A percentile compares a stretch with the other conserved stretches of the same genome.
phyloP scores from a whole-genome alignment of 2,329 filamentous ascomycete species.

The Colletotrichum cuscutae region DNA sequence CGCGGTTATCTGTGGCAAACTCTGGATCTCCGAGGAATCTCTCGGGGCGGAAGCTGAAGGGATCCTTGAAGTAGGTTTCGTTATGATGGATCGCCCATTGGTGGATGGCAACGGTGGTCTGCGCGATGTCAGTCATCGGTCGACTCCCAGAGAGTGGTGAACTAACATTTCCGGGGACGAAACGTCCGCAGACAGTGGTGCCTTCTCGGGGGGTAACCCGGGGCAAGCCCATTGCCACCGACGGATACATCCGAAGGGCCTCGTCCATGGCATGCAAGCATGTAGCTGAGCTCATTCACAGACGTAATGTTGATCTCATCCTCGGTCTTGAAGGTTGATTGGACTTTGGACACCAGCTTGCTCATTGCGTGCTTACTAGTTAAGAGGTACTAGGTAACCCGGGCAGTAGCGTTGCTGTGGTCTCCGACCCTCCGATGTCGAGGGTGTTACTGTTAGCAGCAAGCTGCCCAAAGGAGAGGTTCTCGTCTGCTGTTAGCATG shows the following conservation, averaged over 20 bases:
- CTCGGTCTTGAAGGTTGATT: slow-evolving; percentile 42
- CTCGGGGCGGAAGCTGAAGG: slow-evolving; percentile 56
- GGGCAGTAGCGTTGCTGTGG: slow-evolving; percentile 44
- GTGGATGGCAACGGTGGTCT: slow-evolving; percentile 50
- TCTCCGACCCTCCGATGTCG: slow-evolving; percentile 46
- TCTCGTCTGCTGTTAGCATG: not conserved
- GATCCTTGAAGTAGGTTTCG: slow-evolving; percentile 52
- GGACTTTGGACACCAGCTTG: slow-evolving; percentile 50
- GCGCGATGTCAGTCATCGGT: too few relatives aligned
- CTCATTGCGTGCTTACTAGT: slow-evolving; percentile 42
- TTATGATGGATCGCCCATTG: slow-evolving; percentile 40
- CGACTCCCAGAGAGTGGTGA: slow-evolving; percentile 3
- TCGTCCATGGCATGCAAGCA: slow-evolving; percentile 55
- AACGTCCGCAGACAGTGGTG: slow-evolving; percentile 17
- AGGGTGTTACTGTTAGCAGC: slow-evolving; percentile 27
- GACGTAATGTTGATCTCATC: slow-evolving; percentile 48
- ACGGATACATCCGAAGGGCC: slow-evolving; percentile 52
- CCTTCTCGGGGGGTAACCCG: slow-evolving; percentile 46
- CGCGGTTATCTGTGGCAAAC: slow-evolving; percentile 39
- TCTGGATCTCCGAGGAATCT: slow-evolving; percentile 44
- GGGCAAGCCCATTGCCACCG: slow-evolving; percentile 38
- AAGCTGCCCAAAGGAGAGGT: slow-evolving; percentile 27
- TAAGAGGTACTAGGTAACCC: slow-evolving; percentile 43
- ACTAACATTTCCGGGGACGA: too few relatives aligned
- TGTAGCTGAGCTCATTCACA: slow-evolving; percentile 46